phyloP scores from a whole-genome alignment of 2,329 filamentous ascomycete genomes.

The Colletotrichum spinosum region DNA sequence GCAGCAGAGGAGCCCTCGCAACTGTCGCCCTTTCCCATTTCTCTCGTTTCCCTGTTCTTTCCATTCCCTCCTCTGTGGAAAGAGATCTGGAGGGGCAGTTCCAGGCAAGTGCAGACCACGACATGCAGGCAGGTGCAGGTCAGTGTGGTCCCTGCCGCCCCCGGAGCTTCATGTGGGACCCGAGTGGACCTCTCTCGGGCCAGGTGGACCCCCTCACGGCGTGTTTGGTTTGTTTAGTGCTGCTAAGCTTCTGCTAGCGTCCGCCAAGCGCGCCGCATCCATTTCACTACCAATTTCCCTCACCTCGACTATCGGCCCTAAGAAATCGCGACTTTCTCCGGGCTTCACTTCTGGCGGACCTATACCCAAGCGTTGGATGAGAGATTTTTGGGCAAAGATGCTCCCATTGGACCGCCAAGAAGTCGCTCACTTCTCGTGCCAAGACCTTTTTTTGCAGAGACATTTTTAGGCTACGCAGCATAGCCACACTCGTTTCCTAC shows the following conservation, averaged over 20 bases:
- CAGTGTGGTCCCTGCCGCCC: not conserved
- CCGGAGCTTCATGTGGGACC: no score
- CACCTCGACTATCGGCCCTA: constrained; percentile 24
- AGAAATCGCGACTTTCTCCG: constrained; percentile 27
- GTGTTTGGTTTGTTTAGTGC: constrained; percentile 35
- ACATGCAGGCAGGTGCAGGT: no score
- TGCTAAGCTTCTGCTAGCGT: constrained; percentile 38
- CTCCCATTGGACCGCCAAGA: constrained; percentile 34
- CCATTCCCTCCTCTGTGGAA: not conserved
- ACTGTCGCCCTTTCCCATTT: no score
- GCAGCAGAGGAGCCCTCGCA: no score
- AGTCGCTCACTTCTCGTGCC: constrained; percentile 11
- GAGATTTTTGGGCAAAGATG: constrained; percentile 29
- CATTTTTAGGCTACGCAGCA: not conserved
- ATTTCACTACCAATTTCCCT: constrained; percentile 25
- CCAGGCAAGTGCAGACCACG: no score
- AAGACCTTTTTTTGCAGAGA: constrained; percentile 9
- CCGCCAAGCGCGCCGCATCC: constrained; percentile 32
- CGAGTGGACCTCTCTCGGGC: not conserved
- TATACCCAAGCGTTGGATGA: not conserved
- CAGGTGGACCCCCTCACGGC: not conserved
- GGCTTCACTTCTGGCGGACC: constrained; percentile 1
- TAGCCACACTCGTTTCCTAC: constrained; percentile 12
- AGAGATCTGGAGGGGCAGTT: no score
- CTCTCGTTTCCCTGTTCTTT: not conserved